A percentile compares a stretch with the other conserved stretches of the same genome.
These are phyloP conservation scores for Tuber umbilicatum DNA, from an alignment of 495 filamentous ascomycete species.

Conservation along the genomic window DNA sequence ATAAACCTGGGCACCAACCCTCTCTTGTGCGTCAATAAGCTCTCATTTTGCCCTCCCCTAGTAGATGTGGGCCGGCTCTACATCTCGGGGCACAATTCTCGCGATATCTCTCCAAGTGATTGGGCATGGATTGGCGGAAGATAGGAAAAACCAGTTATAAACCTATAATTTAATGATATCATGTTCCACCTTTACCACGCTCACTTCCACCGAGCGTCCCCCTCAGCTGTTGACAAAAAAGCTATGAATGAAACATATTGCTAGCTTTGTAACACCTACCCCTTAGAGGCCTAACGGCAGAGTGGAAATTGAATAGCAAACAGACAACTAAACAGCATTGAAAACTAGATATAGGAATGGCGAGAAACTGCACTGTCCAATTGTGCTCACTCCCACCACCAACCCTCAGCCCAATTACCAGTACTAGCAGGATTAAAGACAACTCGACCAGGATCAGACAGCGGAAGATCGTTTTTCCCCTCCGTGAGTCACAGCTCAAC, in stretches of 20 bases:
- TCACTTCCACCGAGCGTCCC: neutral
- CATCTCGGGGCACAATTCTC: neutral
- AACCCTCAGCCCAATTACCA: constrained; percentile 27
- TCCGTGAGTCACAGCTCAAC: constrained; percentile 78
- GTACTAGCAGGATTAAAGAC: constrained; percentile 17
- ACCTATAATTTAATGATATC: neutral
- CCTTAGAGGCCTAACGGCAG: neutral
- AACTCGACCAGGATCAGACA: constrained; percentile 13
- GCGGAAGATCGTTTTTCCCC: constrained; percentile 7
- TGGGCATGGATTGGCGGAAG: neutral
- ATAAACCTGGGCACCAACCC: too few species aligned
- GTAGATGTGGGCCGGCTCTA: neutral
- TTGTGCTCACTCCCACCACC: constrained; percentile 28
- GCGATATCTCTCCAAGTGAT: neutral
- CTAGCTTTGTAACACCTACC: neutral
- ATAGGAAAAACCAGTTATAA: neutral
- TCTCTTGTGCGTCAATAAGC: neutral
- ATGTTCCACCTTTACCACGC: neutral
- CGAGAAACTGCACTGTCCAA: constrained; percentile 16
- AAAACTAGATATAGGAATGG: constrained; percentile 15
- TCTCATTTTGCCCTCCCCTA: neutral
- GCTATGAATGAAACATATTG: neutral
- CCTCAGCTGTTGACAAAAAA: neutral
- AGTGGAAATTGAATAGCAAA: neutral
- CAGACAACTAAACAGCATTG: constrained; percentile 9